Evolutionary conservation across 2,329 filamentous ascomycete species (phyloP).

Genomic region (Colletotrichum sublineola): DNA sequence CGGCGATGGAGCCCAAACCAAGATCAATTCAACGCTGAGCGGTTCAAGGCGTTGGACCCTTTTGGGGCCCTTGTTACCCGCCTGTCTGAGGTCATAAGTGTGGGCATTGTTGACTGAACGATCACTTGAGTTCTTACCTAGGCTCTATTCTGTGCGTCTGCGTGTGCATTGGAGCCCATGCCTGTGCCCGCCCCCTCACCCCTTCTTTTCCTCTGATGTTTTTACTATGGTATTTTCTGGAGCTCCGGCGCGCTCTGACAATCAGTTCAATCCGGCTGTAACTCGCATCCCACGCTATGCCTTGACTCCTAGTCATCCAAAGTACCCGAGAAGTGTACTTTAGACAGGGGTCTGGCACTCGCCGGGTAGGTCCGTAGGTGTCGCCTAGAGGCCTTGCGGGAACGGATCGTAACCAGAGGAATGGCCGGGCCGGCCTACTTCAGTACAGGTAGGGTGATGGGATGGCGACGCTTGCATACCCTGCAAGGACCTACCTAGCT

Average conservation of each 20-base stretch:
- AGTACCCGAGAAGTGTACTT: slow-evolving; percentile 25
- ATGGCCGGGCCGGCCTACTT: not conserved
- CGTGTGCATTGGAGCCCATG: slow-evolving; percentile 14
- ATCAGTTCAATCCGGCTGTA: slow-evolving; percentile 29
- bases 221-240: slow-evolving; percentile 7
- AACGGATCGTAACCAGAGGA: not conserved
- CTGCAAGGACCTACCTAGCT: not conserved
- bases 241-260: slow-evolving; percentile 40
- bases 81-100: slow-evolving; percentile 36
- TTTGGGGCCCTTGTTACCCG: slow-evolving; percentile 29
- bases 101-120: slow-evolving; percentile 21
- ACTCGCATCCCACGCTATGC: slow-evolving; percentile 22
- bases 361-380: not conserved
- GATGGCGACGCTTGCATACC: slow-evolving; percentile 28
- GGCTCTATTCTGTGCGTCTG: slow-evolving; percentile 19
- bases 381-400: not conserved
- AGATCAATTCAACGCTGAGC: slow-evolving; percentile 19
- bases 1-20: slow-evolving; percentile 32
- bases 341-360: slow-evolving; percentile 8
- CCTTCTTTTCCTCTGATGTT: slow-evolving; percentile 18
- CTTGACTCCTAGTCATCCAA: slow-evolving; percentile 31
- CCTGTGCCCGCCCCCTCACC: not conserved
- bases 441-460: not conserved
- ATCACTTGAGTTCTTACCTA: not conserved
- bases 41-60: slow-evolving; percentile 32